These are phyloP conservation scores for Stromatinia cepivora DNA, from an alignment of 2,329 filamentous ascomycete genomes.

Conservation along the genomic window DNA sequence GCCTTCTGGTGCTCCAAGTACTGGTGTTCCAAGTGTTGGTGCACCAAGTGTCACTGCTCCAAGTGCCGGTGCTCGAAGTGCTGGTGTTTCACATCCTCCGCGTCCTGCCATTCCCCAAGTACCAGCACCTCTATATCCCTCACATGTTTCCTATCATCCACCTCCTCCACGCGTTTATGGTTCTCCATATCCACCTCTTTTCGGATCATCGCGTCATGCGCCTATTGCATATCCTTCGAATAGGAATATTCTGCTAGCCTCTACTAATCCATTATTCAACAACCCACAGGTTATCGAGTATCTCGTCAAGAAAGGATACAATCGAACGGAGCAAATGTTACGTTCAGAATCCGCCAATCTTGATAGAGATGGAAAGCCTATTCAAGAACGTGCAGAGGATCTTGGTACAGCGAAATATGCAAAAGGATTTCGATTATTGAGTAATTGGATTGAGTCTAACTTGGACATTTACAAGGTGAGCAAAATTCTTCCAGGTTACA, in stretches of 20 bases:
- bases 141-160: not conserved
- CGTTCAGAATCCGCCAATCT: constrained; percentile 85
- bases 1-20: not conserved
- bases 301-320: constrained; percentile 92
- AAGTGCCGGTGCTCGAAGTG: not conserved
- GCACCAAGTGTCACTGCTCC: not conserved
- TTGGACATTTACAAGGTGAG: constrained; percentile 88
- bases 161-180: not conserved
- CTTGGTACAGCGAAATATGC: constrained; percentile 74
- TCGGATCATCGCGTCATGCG: not conserved
- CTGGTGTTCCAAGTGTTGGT: not conserved
- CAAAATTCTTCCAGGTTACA: not conserved
- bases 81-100: not conserved
- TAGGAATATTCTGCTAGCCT: not conserved
- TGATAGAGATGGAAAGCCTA: constrained; percentile 76
- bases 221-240: not conserved
- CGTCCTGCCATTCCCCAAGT: no score
- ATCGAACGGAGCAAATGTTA: constrained; percentile 86
- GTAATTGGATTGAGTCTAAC: constrained; percentile 85
- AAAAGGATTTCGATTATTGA: constrained; percentile 71
- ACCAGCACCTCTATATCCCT: not conserved
- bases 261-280: not conserved
- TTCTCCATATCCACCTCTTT: not conserved
- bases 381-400: constrained; percentile 65
- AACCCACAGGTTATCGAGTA: constrained; percentile 79